These are phyloP conservation scores for Neobulgaria alba DNA, from an alignment of 2,329 filamentous ascomycete species.

Conservation along the genomic window DNA sequence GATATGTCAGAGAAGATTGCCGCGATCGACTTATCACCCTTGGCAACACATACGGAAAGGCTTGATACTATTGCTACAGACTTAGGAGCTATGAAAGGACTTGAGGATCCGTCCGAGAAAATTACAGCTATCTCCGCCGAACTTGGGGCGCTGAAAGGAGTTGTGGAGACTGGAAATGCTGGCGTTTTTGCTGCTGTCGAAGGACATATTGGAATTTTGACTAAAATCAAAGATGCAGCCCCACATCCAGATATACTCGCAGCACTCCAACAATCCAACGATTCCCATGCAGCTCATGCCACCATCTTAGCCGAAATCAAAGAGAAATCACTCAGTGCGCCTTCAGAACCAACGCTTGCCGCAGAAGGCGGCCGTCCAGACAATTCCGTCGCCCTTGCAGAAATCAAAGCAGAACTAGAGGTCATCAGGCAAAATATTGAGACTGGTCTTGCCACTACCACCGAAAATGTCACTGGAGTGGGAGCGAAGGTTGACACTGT, in stretches of 20 bases:
- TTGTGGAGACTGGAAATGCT: constrained; percentile 14
- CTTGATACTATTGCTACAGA: constrained; percentile 21
- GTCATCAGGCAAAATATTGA: constrained; percentile 19
- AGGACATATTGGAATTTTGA: constrained; percentile 13
- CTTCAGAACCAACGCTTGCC: constrained; percentile 1
- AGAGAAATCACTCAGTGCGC: constrained; percentile 13
- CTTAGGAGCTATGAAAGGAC: constrained; percentile 16
- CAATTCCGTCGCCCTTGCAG: constrained; percentile 9
- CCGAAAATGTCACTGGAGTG: constrained; percentile 15
- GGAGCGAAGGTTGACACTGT: constrained; percentile 20
- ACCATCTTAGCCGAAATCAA: constrained; percentile 15
- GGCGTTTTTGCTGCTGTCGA: constrained; percentile 16
- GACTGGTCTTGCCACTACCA: constrained; percentile 15
- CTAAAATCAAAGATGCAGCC: constrained; percentile 15
- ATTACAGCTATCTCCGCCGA: constrained; percentile 18
- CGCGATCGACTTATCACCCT: constrained; percentile 11
- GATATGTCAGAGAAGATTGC: constrained; percentile 15
- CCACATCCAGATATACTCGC: constrained; percentile 16
- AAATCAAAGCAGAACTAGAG: constrained; percentile 12
- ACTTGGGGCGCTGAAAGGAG: constrained; percentile 17
- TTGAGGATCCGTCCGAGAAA: constrained; percentile 12
- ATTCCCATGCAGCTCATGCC: constrained; percentile 18
- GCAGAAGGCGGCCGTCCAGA: constrained; percentile 3
- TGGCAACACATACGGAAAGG: constrained; percentile 18
- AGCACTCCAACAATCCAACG: constrained; percentile 20